phyloP scores from a whole-genome alignment of 306 rosid species.

The Begonia peltatifolia region DNA sequence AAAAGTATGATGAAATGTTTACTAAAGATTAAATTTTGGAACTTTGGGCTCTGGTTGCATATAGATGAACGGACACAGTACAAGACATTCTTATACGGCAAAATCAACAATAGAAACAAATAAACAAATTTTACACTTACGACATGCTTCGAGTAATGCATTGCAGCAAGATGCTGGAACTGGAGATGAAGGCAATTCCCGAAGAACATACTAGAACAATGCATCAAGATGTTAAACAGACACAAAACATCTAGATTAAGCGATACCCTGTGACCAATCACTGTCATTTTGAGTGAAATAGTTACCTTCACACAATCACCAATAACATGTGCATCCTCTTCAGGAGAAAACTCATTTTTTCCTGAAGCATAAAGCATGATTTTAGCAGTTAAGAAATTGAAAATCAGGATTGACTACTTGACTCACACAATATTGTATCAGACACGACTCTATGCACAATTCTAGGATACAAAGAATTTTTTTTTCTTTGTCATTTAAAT shows the following conservation, averaged over 20 bases:
- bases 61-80: too few relatives aligned
- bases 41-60: too few relatives aligned
- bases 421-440: too few relatives aligned
- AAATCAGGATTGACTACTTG: too few relatives aligned
- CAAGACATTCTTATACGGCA: too few relatives aligned
- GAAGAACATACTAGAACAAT: constrained; percentile 54
- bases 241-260: constrained; percentile 10
- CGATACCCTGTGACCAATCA: constrained; percentile 9
- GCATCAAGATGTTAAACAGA: constrained; percentile 13
- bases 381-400: not conserved
- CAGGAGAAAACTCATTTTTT: constrained; percentile 61
- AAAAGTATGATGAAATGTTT: too few relatives aligned
- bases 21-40: too few relatives aligned
- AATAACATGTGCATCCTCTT: constrained; percentile 83
- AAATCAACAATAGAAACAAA: constrained; percentile 3
- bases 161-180: constrained; percentile 99
- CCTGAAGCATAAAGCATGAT: constrained; percentile 44
- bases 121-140: constrained; percentile 38
- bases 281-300: constrained; percentile 4
- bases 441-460: too few relatives aligned
- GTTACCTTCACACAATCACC: constrained; percentile 90
- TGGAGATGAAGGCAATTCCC: constrained; percentile 93
- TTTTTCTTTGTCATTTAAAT: too few relatives aligned
- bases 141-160: constrained; percentile 75
- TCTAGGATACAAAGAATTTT: too few relatives aligned